Conservation (phyloP, 345 rosid genomes). For the Barbarea vulgaris region DNA sequence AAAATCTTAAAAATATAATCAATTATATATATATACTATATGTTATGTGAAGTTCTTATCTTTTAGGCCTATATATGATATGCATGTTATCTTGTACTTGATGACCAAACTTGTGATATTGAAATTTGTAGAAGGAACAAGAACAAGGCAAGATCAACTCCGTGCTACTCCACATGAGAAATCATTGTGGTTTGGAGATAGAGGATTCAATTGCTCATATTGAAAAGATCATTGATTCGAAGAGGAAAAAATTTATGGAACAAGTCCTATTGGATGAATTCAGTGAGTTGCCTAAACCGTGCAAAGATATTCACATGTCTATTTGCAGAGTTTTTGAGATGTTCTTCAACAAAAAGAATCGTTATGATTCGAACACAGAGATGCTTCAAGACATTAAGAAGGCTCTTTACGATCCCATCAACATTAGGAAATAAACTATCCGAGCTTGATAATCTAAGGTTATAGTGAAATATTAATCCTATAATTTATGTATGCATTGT, state of each 20-base stretch:
- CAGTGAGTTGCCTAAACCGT: constrained; percentile 40
- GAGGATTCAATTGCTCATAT: constrained; percentile 46
- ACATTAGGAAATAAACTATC: constrained; percentile 3
- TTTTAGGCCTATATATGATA: neutral
- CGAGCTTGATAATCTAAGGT: neutral
- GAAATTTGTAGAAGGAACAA: constrained; percentile 46
- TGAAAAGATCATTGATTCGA: constrained; percentile 37
- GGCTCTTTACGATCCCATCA: constrained; percentile 51
- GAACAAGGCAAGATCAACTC: constrained; percentile 52
- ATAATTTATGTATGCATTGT: neutral
- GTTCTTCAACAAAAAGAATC: constrained; percentile 54
- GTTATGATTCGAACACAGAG: constrained; percentile 45
- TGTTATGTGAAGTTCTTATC: no score
- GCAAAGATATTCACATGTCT: constrained; percentile 52
- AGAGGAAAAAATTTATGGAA: constrained; percentile 45
- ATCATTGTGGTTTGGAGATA: constrained; percentile 31
- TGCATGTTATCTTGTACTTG: neutral
- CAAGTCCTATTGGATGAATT: constrained; percentile 43
- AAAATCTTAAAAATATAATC: no score
- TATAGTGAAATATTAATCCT: neutral
- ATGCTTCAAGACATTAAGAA: constrained; percentile 54
- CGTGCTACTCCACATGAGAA: constrained; percentile 45
- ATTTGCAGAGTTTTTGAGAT: constrained; percentile 47
- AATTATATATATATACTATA: no score
- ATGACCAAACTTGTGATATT: neutral